Percentiles rank a stretch among this genome's conserved stretches.
Conservation (phyloP, 805 yeast genomes). For the Metschnikowia colocasiae region DNA sequence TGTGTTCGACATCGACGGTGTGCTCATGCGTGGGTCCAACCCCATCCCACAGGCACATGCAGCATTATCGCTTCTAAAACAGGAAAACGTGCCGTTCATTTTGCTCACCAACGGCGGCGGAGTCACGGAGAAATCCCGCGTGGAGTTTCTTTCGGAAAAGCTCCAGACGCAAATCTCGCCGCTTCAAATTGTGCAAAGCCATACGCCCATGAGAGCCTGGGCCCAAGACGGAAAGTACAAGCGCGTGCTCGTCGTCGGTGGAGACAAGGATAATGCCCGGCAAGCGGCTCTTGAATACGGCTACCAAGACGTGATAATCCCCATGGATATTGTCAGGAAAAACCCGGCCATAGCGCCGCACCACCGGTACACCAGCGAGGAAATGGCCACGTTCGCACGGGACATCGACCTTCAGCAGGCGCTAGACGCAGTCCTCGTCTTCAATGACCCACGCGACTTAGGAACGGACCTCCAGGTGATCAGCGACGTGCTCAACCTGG, state of each 20-base stretch:
- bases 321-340: constrained; percentile 64
- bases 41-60: constrained; percentile 63
- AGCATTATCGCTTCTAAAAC: constrained; percentile 53
- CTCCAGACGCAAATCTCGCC: constrained; percentile 48
- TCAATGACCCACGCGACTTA: constrained; percentile 87
- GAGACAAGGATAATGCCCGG: constrained; percentile 64
- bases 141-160: constrained; percentile 45
- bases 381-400: constrained; percentile 41
- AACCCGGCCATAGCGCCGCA: constrained; percentile 66
- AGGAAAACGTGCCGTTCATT: constrained; percentile 67
- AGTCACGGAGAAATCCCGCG: constrained; percentile 57
- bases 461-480: constrained; percentile 80
- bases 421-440: constrained; percentile 75
- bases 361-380: constrained; percentile 47
- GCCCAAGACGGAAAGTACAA: constrained; percentile 43
- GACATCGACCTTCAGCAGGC: constrained; percentile 31
- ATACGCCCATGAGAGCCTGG: constrained; percentile 75
- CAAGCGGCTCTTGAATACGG: constrained; percentile 75
- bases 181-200: constrained; percentile 76
- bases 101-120: constrained; percentile 93
- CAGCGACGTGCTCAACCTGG: constrained; percentile 63
- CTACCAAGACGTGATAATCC: constrained; percentile 66
- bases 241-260: constrained; percentile 82
- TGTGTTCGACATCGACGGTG: constrained; percentile 76
- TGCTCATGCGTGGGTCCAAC: constrained; percentile 66